phyloP scores from a whole-genome alignment of 805 yeast species.

The Komagataella ulmi region DNA sequence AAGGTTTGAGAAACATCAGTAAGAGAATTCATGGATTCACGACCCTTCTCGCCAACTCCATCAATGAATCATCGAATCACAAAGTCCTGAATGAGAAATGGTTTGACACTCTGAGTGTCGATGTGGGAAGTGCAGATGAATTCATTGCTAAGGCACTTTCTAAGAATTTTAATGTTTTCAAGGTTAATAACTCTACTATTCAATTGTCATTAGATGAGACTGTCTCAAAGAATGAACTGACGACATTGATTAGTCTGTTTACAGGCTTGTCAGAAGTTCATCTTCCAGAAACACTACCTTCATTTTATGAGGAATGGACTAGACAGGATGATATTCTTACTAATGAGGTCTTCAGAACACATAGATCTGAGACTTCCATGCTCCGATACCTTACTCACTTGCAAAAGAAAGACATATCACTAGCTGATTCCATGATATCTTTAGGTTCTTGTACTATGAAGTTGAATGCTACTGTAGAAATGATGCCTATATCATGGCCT shows the following conservation, averaged over 20 bases:
- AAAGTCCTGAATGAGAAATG: conserved; percentile 43
- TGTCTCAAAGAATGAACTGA: conserved; percentile 48
- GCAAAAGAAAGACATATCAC: conserved; percentile 80
- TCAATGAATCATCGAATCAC: conserved; percentile 28
- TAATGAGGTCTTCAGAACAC: conserved; percentile 68
- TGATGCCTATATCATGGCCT: conserved; percentile 92
- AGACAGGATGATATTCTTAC: conserved; percentile 51
- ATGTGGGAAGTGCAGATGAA: conserved; percentile 39
- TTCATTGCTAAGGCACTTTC: conserved; percentile 45
- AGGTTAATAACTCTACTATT: conserved; percentile 44
- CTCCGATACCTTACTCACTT: conserved; percentile 77
- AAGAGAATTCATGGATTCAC: conserved; percentile 64
- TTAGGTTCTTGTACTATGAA: conserved; percentile 98
- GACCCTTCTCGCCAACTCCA: conserved; percentile 48
- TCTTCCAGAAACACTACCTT: conserved; percentile 25
- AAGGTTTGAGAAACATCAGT: conserved; percentile 73
- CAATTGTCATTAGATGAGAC: conserved; percentile 91
- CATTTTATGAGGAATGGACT: conserved; percentile 30
- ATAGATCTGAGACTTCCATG: conserved; percentile 94
- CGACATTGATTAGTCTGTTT: conserved; percentile 45
- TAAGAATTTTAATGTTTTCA: conserved; percentile 64
- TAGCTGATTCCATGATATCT: conserved; percentile 95
- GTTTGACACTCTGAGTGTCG: conserved; percentile 81
- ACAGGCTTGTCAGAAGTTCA: conserved; percentile 20
- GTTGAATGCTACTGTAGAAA: conserved; percentile 86